phyloP scores from a whole-genome alignment of 2,329 filamentous ascomycete species.

The Cyclaneusma minus region DNA sequence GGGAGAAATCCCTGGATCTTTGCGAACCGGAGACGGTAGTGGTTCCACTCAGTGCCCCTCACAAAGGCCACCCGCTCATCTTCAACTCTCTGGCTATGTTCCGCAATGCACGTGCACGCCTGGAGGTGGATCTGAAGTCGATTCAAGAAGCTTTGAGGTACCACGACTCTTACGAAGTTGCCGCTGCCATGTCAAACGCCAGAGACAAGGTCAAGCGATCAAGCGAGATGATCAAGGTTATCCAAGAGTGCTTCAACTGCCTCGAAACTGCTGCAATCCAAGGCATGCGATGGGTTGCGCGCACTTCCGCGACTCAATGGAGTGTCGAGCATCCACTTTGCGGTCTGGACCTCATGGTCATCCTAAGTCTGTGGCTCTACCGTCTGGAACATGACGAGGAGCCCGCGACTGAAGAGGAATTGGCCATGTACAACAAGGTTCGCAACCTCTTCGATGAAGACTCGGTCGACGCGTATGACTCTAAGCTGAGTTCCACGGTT shows the following conservation, averaged over 20 bases:
- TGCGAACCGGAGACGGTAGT: conserved; percentile 84
- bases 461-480: conserved; percentile 63
- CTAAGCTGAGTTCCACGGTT: conserved; percentile 86
- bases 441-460: conserved; percentile 85
- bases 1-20: conserved; percentile 89
- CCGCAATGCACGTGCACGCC: conserved; percentile 77
- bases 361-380: conserved; percentile 95
- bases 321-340: conserved; percentile 96
- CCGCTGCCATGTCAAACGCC: conserved; percentile 87
- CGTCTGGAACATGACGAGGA: conserved; percentile 98
- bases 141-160: conserved; percentile 83
- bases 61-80: conserved; percentile 89
- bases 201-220: conserved; percentile 90
- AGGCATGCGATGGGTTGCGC: conserved; percentile 94
- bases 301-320: conserved; percentile 96
- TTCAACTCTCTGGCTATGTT: conserved; percentile 98
- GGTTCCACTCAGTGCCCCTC: conserved; percentile 81
- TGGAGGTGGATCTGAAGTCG: conserved; percentile 89
- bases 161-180: conserved; percentile 93
- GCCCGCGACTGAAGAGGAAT: conserved; percentile 68
- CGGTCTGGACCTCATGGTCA: conserved; percentile 93
- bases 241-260: conserved; percentile 94
- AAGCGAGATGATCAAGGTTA: conserved; percentile 95
- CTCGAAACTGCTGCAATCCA: conserved; percentile 91
- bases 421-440: conserved; percentile 84